These are phyloP conservation scores for Candida patagonica DNA, from an alignment of 805 yeast genomes.

Conservation along the genomic window DNA sequence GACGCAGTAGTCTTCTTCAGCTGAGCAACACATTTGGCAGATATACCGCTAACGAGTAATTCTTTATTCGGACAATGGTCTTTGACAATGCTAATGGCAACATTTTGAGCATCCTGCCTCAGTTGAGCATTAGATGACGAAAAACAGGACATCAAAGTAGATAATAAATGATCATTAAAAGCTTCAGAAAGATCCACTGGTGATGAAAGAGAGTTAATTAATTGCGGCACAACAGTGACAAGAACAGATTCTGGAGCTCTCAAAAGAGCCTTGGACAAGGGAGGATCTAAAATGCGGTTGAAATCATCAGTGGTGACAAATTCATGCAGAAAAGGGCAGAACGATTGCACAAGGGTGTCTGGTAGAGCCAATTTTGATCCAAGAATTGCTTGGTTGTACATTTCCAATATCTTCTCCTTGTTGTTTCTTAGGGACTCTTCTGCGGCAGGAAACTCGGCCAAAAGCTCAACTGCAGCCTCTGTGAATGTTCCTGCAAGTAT, in stretches of 20 bases:
- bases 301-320: conserved; percentile 35
- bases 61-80: conserved; percentile 22
- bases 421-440: conserved; percentile 10
- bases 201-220: conserved; percentile 32
- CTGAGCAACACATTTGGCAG: conserved; percentile 47
- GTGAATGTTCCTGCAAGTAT: conserved; percentile 20
- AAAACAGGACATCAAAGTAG: conserved; percentile 45
- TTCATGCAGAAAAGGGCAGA: conserved; percentile 39
- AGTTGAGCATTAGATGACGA: conserved; percentile 66
- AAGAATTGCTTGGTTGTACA: conserved; percentile 25
- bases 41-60: conserved; percentile 26
- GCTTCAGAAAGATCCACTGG: conserved; percentile 35
- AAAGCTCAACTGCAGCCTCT: conserved; percentile 18
- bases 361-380: conserved; percentile 21
- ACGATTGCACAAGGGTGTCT: conserved; percentile 16
- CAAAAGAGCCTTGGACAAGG: conserved; percentile 62
- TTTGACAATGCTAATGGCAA: conserved; percentile 26
- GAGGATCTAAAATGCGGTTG: conserved; percentile 39
- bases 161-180: conserved; percentile 38
- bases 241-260: conserved; percentile 71
- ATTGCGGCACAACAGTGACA: conserved; percentile 40
- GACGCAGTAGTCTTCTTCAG: conserved; percentile 51
- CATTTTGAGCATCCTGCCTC: conserved; percentile 38
- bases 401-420: conserved; percentile 13
- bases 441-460: conserved; percentile 19